These are phyloP conservation scores for Coemansia sp. DNA, from an alignment of 192 early-diverging fungal genomes.

Conservation along the genomic window DNA sequence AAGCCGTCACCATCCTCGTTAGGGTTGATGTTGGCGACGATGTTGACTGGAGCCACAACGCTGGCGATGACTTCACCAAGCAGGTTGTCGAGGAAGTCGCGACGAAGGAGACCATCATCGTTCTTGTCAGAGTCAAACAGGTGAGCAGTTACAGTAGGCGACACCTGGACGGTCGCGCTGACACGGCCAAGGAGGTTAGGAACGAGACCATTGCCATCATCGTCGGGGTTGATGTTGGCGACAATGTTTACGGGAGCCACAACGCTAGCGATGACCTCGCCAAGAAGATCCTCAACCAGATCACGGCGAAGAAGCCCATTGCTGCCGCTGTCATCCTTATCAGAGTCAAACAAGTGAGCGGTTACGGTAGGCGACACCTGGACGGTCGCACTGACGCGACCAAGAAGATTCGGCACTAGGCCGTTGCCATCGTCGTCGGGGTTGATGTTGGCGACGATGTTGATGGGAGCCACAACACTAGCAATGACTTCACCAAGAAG, in stretches of 20 bases:
- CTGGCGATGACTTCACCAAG: constrained; percentile 31
- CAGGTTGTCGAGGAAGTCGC: constrained; percentile 26
- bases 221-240: constrained; percentile 38
- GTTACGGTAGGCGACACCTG: constrained; percentile 23
- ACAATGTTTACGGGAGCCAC: constrained; percentile 30
- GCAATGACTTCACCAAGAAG: constrained; percentile 29
- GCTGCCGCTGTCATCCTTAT: constrained; percentile 12
- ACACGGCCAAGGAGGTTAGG: constrained; percentile 42
- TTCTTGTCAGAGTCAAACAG: constrained; percentile 26
- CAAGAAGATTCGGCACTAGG: constrained; percentile 27
- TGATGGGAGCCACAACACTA: constrained; percentile 25
- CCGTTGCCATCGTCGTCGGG: constrained; percentile 33
- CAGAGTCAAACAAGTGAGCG: constrained; percentile 17
- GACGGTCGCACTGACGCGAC: constrained; percentile 23
- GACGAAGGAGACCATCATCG: constrained; percentile 12
- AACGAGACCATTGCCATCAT: constrained; percentile 33
- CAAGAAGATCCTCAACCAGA: constrained; percentile 25
- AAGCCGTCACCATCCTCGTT: constrained; percentile 32
- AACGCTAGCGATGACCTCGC: constrained; percentile 26
- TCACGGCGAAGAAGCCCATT: constrained; percentile 9
- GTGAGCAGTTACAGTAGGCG: constrained; percentile 22
- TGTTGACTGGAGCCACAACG: constrained; percentile 25
- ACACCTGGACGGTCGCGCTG: constrained; percentile 28
- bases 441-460: constrained; percentile 32
- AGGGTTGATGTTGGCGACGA: constrained; percentile 30